A percentile compares a stretch with the other conserved stretches of the same genome.
phyloP scores from a whole-genome alignment of 164 flowering plant species.

The Brasenia schreberi region DNA sequence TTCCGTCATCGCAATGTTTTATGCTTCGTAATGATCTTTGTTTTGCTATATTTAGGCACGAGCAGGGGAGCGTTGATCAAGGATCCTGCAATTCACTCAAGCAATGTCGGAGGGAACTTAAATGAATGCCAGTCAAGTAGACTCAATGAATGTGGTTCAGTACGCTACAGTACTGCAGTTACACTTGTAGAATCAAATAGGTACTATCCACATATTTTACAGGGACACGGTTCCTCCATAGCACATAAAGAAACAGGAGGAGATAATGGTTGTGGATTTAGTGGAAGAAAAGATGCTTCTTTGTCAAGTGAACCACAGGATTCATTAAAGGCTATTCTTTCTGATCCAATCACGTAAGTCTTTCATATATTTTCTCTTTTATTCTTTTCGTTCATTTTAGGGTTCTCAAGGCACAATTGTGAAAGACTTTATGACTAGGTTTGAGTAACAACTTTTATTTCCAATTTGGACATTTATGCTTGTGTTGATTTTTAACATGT shows the following conservation, averaged over 20 bases:
- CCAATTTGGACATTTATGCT: no score
- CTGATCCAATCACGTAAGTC: conserved; percentile 80
- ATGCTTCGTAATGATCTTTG: background rate
- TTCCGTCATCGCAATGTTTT: no score
- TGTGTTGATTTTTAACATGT: no score
- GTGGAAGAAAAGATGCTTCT: conserved; percentile 48
- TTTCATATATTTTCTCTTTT: background rate
- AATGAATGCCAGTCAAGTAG: conserved; percentile 29
- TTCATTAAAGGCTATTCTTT: conserved; percentile 56
- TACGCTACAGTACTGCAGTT: conserved; percentile 28
- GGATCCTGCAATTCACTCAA: conserved; percentile 22
- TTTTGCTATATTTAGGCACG: conserved; percentile 14
- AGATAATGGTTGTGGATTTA: conserved; percentile 59
- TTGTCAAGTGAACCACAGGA: conserved; percentile 45
- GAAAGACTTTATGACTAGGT: no score
- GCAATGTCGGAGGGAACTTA: conserved; percentile 17
- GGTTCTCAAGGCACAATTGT: background rate
- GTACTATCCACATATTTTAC: conserved; percentile 46
- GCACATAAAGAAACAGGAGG: conserved; percentile 39
- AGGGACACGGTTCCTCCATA: conserved; percentile 23
- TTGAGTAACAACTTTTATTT: no score
- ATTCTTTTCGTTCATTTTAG: background rate
- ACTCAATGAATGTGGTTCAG: conserved; percentile 1
- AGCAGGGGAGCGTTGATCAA: conserved; percentile 28
- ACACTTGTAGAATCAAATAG: conserved; percentile 37